These are phyloP conservation scores for Leucosporidium yakuticum DNA, from an alignment of 768 basidiomycete genomes.

Conservation along the genomic window DNA sequence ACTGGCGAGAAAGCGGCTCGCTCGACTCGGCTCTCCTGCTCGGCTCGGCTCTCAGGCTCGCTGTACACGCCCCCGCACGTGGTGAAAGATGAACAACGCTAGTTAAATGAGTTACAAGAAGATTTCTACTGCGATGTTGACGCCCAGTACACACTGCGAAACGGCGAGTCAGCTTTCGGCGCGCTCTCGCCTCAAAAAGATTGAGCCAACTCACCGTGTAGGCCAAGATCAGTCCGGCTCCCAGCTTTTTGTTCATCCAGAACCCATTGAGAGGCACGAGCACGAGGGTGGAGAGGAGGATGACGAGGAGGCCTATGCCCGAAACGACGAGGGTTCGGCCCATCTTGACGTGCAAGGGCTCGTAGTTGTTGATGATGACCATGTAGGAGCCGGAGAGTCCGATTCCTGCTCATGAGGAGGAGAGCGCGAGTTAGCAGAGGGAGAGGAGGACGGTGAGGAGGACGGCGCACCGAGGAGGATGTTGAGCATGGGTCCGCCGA, in stretches of 20 bases:
- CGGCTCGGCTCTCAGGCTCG: too few species aligned
- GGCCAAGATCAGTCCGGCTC: constrained; percentile 20
- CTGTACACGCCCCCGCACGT: too few species aligned
- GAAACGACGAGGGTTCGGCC: constrained; percentile 79
- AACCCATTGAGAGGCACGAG: constrained; percentile 82
- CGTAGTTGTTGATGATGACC: constrained; percentile 47
- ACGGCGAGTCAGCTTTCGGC: too few species aligned
- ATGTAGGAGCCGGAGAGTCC: constrained; percentile 87
- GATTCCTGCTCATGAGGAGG: constrained; percentile 55
- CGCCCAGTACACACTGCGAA: too few species aligned
- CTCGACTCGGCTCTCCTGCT: too few species aligned
- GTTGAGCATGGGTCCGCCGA: constrained; percentile 54
- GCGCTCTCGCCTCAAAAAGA: too few species aligned
- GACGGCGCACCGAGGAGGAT: constrained; percentile 49
- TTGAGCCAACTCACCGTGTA: background rate
- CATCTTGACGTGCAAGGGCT: constrained; percentile 62
- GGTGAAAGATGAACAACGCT: too few species aligned
- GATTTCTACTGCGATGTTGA: too few species aligned
- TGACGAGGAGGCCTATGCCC: constrained; percentile 65
- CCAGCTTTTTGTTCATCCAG: constrained; percentile 49
- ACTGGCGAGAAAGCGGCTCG: too few species aligned
- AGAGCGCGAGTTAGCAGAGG: constrained; percentile 39
- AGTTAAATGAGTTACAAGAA: too few species aligned
- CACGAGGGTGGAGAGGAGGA: constrained; percentile 69
- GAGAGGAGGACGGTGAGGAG: background rate